Percentiles rank a stretch among this genome's conserved stretches.
Conservation (phyloP, 345 rosid species). For the rapeseed (Brassica napus) region Da-Ae NC_063441.1:19928001-19928500, state of each 20-base stretch:
- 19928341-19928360: no score
- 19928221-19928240: no score
- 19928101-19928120: background rate
- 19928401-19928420: background rate
- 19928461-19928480: background rate
- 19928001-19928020: conserved; percentile 7
- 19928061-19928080: background rate
- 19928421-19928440: background rate
- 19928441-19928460: background rate
- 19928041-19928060: background rate
- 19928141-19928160: background rate
- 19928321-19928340: no score
- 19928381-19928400: no score
- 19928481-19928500: background rate
- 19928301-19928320: no score
- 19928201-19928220: background rate
- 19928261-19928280: background rate
- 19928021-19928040: background rate
- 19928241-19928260: background rate
- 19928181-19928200: background rate
- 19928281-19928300: no score
- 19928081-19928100: background rate
- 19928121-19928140: background rate
- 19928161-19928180: background rate
- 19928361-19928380: no score